Percentiles rank a stretch among this genome's conserved stretches.
These are phyloP conservation scores for Alternaria triticimaculans DNA, from an alignment of 2,329 filamentous ascomycete genomes.

Conservation along the genomic window DNA sequence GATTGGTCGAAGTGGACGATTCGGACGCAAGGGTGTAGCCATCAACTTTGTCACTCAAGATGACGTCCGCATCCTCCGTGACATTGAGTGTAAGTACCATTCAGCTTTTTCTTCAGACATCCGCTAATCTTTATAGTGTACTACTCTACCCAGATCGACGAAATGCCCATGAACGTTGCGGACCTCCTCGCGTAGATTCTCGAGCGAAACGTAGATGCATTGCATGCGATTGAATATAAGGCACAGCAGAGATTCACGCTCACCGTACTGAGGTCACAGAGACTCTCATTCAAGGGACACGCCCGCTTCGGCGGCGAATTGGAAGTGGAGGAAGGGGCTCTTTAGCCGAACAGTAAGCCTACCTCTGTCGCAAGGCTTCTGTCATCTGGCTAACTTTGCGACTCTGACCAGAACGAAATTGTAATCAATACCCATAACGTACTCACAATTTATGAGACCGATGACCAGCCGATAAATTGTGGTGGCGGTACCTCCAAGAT, in stretches of 20 bases:
- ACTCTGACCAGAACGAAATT: constrained; percentile 12
- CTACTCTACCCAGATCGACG: constrained; percentile 95
- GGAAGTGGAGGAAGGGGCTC: constrained; percentile 47
- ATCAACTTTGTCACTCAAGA: constrained; percentile 99
- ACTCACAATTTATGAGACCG: not conserved
- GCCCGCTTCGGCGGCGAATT: constrained; percentile 22
- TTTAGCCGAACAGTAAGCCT: constrained; percentile 39
- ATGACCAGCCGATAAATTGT: not conserved
- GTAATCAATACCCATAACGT: constrained; percentile 6
- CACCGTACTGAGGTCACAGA: not conserved
- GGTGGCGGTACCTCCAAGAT: not conserved
- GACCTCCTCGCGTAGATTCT: constrained; percentile 39
- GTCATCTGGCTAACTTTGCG: constrained; percentile 1
- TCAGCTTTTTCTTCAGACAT: not conserved
- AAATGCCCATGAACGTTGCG: constrained; percentile 93
- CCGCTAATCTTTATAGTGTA: constrained; percentile 68
- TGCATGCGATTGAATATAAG: not conserved
- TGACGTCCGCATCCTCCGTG: constrained; percentile 94
- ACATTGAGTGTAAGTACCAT: constrained; percentile 79
- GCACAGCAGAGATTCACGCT: not conserved
- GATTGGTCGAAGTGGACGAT: constrained; percentile 93
- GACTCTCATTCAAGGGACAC: constrained; percentile 8
- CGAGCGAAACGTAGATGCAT: not conserved
- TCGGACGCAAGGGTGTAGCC: constrained; percentile 96
- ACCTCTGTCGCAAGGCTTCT: not conserved